Base-by-base conservation (phyloP, 495 filamentous ascomycete genomes). In the Penicillium mononematosum region DNA sequence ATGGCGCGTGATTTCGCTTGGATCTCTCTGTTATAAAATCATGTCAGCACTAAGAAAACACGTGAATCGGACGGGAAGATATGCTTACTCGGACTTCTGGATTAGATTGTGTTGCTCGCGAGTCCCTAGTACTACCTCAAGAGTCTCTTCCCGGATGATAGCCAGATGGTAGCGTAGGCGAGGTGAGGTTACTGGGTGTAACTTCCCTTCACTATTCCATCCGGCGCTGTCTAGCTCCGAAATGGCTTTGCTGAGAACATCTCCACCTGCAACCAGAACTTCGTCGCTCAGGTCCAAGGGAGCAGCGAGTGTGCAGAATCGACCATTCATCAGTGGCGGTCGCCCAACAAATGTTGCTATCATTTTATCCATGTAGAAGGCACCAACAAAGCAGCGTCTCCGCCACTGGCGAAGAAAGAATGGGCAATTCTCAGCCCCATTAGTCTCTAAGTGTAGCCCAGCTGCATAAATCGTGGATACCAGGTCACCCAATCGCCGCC, bases 201-300 rank as follows among this genome's bases (percentile, higher is more conserved):
- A 63, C 8, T 55, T 47, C 0, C 73, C 76, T 16, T 72, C 59
- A 0, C 70, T 76, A 51, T 80, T 80, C 85, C 85, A 87, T 0
- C 84, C 85, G 5, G 71, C 64, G 4, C 62, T 63, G 55, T 83
- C 77, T 1, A 87, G 71, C n/a, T 68, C 69, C 0, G 65, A 61
- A 22, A 82, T 63, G 16, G 75, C 74, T 29, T 66, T 59, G 9
- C 71, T 65, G 1, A 81, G 72, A 12, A 69, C 72, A 12, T 74
- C 65, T 0, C 74, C 81, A 5, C 79, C 78, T 5, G 72, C 65
- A 55, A 83, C 73, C 16, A 84, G 67, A 6, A 75, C 68, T 0
- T 77, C 70, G 48, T 85, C 82, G 49, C 63, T 75, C n/a, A 87
- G 52, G 57, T 87, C 85, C 3, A 87, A 67, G 0, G 85, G 84